Base-by-base conservation (phyloP, 1,284 basidiomycete species). In the Athelia sp. region DNA sequence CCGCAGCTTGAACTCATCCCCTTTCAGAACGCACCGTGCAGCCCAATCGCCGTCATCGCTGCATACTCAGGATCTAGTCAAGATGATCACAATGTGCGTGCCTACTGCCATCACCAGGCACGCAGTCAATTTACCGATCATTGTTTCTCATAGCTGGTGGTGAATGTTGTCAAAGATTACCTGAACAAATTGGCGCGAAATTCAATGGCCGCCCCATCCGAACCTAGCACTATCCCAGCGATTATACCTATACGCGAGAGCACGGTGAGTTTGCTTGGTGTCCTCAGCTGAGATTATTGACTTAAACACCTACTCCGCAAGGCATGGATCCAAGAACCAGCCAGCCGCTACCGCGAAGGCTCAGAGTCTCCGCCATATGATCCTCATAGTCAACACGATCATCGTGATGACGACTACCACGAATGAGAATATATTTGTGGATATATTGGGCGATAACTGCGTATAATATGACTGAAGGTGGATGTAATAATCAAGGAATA, bases 31-130 rank as follows among this genome's bases (percentile, higher is more conserved):
- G 86, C 84, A n/a, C 81, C 78, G 21, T 86, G 85, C 57, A 87
- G 85, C 60, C 88, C 88, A 1, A 87, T 91, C 52, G 88, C 82
- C 4, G 69, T 90, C n/a, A 80, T 81, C 31, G 88, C 80, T 10
- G 85, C 82, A 54, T 90, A 88, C 64, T 89, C 87, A n/a, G 88
- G 88, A 22, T 87, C 86, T 42, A 85, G 83, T 46, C 72, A 79
- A 47, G 88, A 91, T 51, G 88, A 91, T 61, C 89, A 91, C 59
- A 76, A 73, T 54, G 87, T 90, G 55, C 52, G 82, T 68, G 31
- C 18, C 22, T 21, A 21, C 18, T 45, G 36, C 19, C 19, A n/a
- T 17, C 8, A 8, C 15, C 4, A 6, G 36, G 36, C n/a, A n/a
- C 6, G 6, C 15, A 34, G 15, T 47, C 40, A 15, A 19, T 40